Evolutionary conservation across 2,329 filamentous ascomycete species (phyloP), one percentile per base, ranked within the genome.

Genomic region (Dothidotthia symphoricarpi): DNA sequence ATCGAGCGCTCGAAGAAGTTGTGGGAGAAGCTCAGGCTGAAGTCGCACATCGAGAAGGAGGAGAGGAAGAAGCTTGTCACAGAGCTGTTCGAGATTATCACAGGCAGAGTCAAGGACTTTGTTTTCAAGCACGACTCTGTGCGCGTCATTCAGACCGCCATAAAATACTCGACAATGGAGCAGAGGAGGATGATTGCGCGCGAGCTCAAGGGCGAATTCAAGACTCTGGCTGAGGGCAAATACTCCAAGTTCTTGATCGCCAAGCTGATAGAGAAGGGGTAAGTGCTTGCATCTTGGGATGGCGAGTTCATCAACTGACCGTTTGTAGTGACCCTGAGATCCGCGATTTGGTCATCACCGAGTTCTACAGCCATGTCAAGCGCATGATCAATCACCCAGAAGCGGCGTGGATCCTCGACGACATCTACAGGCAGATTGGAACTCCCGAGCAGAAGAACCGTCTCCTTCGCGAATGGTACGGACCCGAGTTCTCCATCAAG

Each of bases 51-150:
- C 1, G 86, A 89, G 27, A 82, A 85, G 57, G 87, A 94, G 26
- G 90, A 98, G 73, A 66, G 93, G 47, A 85, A 91, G 67, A 78
- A 85, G 64, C 78, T 98, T 27, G 86, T 97, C 31, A 80, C 83
- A 43, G 91, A 98, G 72, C 78, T 98, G 16, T 97, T 95, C 67
- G 77, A 78, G 40, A 95, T 98, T 60, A 86, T 96, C 57, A 93
- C 87, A 16, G 91, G 90, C 36, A 82, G 86, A 41, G 86, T 97
- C 57, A 88, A 88, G 69, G 93, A 97, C 47, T 95, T 97, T 53
- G 91, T 96, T 14, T 86, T 98, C 72, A 98, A 98, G 78, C 93
- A 98, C 68, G 93, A 98, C 65, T 88, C 89, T 24, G 91, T 95
- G n/a, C 81, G 93, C 53, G 89, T 95, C 28, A 86, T 98, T 16